These are phyloP conservation scores for Trapa incisa DNA, from an alignment of 345 rosid genomes.

Conservation along the genomic window DNA sequence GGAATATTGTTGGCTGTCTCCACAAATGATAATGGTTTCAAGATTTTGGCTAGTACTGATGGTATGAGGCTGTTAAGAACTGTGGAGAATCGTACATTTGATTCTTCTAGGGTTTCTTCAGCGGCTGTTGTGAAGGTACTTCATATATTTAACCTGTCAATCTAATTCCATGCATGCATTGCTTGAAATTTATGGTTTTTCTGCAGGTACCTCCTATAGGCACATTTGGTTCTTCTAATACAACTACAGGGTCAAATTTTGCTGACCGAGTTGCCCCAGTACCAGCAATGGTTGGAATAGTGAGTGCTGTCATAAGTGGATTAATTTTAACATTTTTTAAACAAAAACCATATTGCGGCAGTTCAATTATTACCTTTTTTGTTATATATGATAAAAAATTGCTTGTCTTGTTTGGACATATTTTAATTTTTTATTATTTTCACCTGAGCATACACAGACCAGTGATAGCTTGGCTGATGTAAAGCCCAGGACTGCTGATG, in stretches of 20 bases:
- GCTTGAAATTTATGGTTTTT: constrained; percentile 7
- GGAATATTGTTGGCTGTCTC: constrained; percentile 74
- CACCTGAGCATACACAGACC: constrained; percentile 26
- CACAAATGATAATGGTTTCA: constrained; percentile 60
- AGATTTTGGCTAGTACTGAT: constrained; percentile 72
- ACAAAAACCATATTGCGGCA: background rate
- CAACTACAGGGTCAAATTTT: constrained; percentile 39
- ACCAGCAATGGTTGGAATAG: constrained; percentile 50
- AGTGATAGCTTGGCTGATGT: constrained; percentile 40
- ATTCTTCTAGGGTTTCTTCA: constrained; percentile 62
- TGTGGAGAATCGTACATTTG: constrained; percentile 65
- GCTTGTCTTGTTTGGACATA: background rate
- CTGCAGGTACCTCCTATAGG: constrained; percentile 35
- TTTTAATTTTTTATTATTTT: constrained; percentile 3
- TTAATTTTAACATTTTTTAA: background rate
- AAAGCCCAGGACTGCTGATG: constrained; percentile 59
- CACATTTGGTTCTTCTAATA: constrained; percentile 37
- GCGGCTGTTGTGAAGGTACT: constrained; percentile 52
- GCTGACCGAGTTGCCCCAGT: constrained; percentile 40
- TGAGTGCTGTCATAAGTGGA: constrained; percentile 19
- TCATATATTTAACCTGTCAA: background rate
- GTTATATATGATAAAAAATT: constrained; percentile 2
- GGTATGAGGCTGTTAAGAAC: constrained; percentile 56
- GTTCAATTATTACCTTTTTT: background rate
- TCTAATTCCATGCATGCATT: constrained; percentile 5